Percentiles rank a stretch among this genome's conserved stretches.
These are phyloP conservation scores for Hemileccinum hortonii DNA, from an alignment of 1,284 basidiomycete species.

Conservation along the genomic window DNA sequence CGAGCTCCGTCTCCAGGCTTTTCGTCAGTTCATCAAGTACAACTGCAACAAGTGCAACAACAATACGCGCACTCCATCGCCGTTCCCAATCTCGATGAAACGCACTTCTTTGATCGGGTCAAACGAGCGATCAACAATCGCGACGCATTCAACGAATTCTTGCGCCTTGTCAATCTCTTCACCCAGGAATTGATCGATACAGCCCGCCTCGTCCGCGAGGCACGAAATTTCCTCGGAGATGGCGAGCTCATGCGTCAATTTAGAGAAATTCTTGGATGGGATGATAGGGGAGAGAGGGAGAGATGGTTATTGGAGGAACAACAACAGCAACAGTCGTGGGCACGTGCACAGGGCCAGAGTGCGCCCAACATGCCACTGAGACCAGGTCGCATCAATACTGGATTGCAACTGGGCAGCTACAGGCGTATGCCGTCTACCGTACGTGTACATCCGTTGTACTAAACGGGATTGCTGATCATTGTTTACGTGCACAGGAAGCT, in stretches of 20 bases:
- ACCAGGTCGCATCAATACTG: constrained; percentile 59
- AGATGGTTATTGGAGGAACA: constrained; percentile 47
- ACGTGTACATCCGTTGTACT: constrained; percentile 27
- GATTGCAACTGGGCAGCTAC: constrained; percentile 80
- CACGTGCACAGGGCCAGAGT: constrained; percentile 44
- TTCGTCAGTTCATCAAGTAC: constrained; percentile 21
- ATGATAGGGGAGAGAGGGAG: constrained; percentile 64
- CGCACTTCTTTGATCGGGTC: constrained; percentile 92
- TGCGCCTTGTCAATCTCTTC: constrained; percentile 94
- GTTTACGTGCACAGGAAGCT: constrained; percentile 59
- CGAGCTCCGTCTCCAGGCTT: constrained; percentile 22
- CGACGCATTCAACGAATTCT: constrained; percentile 92
- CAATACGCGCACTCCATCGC: constrained; percentile 22
- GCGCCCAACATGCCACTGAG: constrained; percentile 41
- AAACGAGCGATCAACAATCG: constrained; percentile 87
- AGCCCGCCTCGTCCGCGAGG: constrained; percentile 73
- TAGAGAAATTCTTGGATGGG: constrained; percentile 90
- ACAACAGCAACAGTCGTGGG: constrained; percentile 39
- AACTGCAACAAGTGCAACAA: constrained; percentile 31
- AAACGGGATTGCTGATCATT: constrained; percentile 6
- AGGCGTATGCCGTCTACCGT: constrained; percentile 80
- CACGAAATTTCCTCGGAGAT: constrained; percentile 63
- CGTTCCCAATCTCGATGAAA: constrained; percentile 59
- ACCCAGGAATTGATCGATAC: constrained; percentile 93
- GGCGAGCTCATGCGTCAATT: constrained; percentile 83